phyloP scores from a whole-genome alignment of 2,329 filamentous ascomycete genomes.

The Setomelanomma holmii region DNA sequence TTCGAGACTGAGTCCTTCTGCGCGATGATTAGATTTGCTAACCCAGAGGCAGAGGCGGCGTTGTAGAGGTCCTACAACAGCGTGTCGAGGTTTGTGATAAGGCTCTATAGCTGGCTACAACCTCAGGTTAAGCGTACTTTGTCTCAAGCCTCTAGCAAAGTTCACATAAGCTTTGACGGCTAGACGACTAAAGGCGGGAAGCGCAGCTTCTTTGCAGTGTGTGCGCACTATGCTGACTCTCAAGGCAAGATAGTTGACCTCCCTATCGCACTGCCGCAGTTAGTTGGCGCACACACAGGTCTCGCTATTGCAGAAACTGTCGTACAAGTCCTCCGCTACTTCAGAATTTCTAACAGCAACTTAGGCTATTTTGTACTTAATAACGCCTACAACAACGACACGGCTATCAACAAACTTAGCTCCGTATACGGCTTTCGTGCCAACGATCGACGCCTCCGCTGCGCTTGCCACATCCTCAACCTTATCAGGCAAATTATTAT shows the following conservation, averaged over 20 bases:
- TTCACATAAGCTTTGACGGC: no score
- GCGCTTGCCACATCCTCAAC: no score
- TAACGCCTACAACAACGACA: slow-evolving; percentile 1
- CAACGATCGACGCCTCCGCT: slow-evolving; percentile 1
- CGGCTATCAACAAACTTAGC: background rate
- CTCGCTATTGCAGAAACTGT: background rate
- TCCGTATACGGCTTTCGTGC: background rate
- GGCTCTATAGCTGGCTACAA: background rate
- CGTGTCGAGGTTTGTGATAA: background rate
- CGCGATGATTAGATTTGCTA: background rate
- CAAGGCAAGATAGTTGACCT: background rate
- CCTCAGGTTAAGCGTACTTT: background rate
- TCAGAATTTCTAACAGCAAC: background rate
- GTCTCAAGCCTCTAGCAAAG: background rate
- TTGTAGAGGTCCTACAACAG: background rate
- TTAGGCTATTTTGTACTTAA: slow-evolving; percentile 1
- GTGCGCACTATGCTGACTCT: slow-evolving; percentile 1
- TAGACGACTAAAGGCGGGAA: slow-evolving; percentile 2
- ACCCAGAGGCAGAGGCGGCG: background rate
- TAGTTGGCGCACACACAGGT: slow-evolving; percentile 1
- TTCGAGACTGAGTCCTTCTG: background rate
- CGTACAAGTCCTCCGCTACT: background rate
- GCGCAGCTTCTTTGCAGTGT: background rate
- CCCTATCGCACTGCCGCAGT: slow-evolving; percentile 2
- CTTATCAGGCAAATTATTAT: slow-evolving; percentile 3